These are phyloP conservation scores for Pichia sporocuriosa DNA, from an alignment of 805 yeast genomes.

Conservation along the genomic window DNA sequence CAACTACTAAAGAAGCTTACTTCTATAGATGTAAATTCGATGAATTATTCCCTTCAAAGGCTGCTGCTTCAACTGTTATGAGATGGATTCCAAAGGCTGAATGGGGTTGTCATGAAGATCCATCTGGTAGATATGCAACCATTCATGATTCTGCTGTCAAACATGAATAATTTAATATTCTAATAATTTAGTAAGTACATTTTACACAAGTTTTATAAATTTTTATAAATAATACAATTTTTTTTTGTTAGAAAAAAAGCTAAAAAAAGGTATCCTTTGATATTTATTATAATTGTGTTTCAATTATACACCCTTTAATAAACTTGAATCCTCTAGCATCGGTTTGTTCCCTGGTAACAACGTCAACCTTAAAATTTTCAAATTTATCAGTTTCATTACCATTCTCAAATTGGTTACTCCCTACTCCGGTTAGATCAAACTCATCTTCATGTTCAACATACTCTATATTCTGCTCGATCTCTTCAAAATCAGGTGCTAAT, in stretches of 20 bases:
- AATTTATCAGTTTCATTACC: constrained; percentile 57
- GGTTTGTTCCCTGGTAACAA: constrained; percentile 50
- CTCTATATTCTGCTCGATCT: constrained; percentile 84
- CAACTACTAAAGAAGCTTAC: constrained; percentile 97
- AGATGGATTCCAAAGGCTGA: constrained; percentile 99
- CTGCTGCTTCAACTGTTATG: constrained; percentile 96
- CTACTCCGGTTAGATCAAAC: constrained; percentile 66
- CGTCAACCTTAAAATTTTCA: constrained; percentile 57
- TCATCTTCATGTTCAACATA: constrained; percentile 88
- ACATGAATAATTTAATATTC: constrained; percentile 1
- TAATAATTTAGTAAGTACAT: too few species aligned
- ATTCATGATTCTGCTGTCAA: constrained; percentile 68
- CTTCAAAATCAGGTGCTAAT: constrained; percentile 92
- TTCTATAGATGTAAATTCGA: constrained; percentile 98
- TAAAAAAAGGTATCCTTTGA: too few species aligned
- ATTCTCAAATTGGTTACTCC: constrained; percentile 41
- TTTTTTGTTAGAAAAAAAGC: too few species aligned
- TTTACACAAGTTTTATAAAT: too few species aligned
- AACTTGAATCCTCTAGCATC: constrained; percentile 72
- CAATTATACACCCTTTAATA: constrained; percentile 50
- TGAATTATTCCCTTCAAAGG: constrained; percentile 80
- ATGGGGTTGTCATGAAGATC: constrained; percentile 99
- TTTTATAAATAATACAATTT: too few species aligned
- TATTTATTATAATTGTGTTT: constrained; percentile 15
- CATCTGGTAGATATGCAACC: constrained; percentile 94